Percentiles rank a stretch among this genome's conserved stretches.
phyloP scores from a whole-genome alignment of 805 yeast species.

The Kregervanrija fluxuum region DNA sequence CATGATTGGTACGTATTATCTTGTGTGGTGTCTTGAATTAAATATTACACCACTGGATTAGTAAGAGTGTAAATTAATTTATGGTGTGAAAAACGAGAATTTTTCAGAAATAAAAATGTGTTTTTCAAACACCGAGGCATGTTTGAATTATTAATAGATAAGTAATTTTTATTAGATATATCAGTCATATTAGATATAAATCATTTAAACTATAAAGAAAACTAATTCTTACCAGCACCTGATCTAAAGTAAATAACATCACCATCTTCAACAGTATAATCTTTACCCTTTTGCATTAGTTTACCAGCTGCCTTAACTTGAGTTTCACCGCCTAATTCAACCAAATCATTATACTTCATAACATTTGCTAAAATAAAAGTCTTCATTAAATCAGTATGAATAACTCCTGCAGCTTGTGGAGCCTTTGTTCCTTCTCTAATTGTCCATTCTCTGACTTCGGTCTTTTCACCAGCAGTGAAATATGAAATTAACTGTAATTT shows the following conservation, averaged over 20 bases:
- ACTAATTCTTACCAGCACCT: constrained; percentile 48
- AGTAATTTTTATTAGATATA: too few species aligned
- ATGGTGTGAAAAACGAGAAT: too few species aligned
- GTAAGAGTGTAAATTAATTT: background rate
- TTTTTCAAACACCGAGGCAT: too few species aligned
- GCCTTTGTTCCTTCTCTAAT: constrained; percentile 69
- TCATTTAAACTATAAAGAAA: too few species aligned
- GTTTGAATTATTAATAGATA: too few species aligned
- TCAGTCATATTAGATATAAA: too few species aligned
- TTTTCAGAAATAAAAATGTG: too few species aligned
- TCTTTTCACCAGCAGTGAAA: constrained; percentile 76
- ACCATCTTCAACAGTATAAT: constrained; percentile 75
- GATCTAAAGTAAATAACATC: constrained; percentile 73
- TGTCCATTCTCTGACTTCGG: constrained; percentile 86
- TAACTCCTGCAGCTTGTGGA: constrained; percentile 85
- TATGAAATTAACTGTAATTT: constrained; percentile 68
- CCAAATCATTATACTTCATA: constrained; percentile 56
- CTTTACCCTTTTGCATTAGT: constrained; percentile 64
- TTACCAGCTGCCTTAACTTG: constrained; percentile 51
- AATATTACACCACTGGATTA: background rate
- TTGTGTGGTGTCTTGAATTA: background rate
- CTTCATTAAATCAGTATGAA: constrained; percentile 77
- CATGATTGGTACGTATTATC: background rate
- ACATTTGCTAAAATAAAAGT: constrained; percentile 78
- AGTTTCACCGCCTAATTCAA: constrained; percentile 43